Percentiles rank a stretch among this genome's conserved stretches.
Evolutionary conservation across 2,329 filamentous ascomycete genomes (phyloP).

Genomic region (Cercospora sp.): DNA sequence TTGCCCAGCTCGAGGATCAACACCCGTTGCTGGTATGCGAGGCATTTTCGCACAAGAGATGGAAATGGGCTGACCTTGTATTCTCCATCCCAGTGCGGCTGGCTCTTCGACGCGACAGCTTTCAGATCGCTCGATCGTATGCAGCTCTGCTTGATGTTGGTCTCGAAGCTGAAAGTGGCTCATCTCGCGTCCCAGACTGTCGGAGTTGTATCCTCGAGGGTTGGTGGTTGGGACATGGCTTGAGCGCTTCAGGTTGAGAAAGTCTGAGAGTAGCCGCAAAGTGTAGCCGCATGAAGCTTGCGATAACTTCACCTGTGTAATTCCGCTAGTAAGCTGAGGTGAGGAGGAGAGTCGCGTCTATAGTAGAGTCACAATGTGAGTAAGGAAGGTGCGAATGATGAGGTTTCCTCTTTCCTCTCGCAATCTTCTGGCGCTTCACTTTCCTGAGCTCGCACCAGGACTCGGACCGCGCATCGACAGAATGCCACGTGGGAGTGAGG

Average conservation of each 20-base stretch:
- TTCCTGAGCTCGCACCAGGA: not conserved
- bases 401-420: not conserved
- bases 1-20: not conserved
- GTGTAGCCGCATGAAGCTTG: no score
- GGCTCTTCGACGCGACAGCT: not conserved
- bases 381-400: not conserved
- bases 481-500: not conserved
- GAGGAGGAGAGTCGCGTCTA: not conserved
- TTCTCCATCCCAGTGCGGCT: not conserved
- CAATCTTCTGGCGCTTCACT: not conserved
- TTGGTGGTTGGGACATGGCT: not conserved
- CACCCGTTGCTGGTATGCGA: not conserved
- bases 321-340: not conserved
- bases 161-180: not conserved
- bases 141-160: not conserved
- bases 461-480: not conserved
- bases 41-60: not conserved
- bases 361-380: not conserved
- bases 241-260: not conserved
- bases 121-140: not conserved
- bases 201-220: not conserved
- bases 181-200: not conserved
- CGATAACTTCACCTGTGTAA: not conserved
- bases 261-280: not conserved
- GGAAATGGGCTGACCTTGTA: not conserved